Base-by-base conservation (phyloP, 139 green algal genomes). In the Chlorella sp. region DNA sequence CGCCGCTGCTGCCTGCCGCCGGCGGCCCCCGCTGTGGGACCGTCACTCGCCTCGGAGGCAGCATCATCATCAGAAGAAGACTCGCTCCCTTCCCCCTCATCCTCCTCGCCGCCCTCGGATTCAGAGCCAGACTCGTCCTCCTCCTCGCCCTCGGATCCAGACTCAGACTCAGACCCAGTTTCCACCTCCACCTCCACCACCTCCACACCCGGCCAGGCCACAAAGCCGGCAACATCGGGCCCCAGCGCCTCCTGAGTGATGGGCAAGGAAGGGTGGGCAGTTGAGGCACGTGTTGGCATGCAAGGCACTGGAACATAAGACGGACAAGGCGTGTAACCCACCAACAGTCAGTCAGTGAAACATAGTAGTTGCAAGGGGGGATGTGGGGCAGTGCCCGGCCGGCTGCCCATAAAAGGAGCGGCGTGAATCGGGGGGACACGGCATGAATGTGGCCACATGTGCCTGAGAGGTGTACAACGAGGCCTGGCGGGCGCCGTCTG, bases 141-240 rank as follows among this genome's bases (percentile, higher is more conserved):
- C 42, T 82, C 71, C 3, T 24, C 2, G 9, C 80, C 83, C 42
- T 66, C 40, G 26, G 18, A 39, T 22, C 9, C 75, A 48, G 75
- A 39, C 24, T 30, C 75, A 48, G 75, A 39, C 24, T 76, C 68
- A 12, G 32, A 30, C 68, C 68, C 68, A 76, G 68, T 39, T 14
- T 87, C 66, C 24, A 39, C 68, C 53, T 89, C 89, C 22, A 90
- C 84, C 37, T 92, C 89, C 34, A 69, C 89, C 60, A 92, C 57
- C 37, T 92, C 89, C 75, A 92, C 60, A 11, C 82, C 37, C 0
- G 89, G 89, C 89, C 89, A 92, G 37, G 18, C 39, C 24, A 90
- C 53, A 66, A 92, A 92, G n/a, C 68, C 69, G 60, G 0, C 0
- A 2, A 21, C 61, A 75, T 37, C n/a, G 7, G 24, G 30, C 0